Percentiles rank a stretch among this genome's conserved stretches.
Conservation (phyloP, 106 monocot species). For the Phalaenopsis equestris region DNA sequence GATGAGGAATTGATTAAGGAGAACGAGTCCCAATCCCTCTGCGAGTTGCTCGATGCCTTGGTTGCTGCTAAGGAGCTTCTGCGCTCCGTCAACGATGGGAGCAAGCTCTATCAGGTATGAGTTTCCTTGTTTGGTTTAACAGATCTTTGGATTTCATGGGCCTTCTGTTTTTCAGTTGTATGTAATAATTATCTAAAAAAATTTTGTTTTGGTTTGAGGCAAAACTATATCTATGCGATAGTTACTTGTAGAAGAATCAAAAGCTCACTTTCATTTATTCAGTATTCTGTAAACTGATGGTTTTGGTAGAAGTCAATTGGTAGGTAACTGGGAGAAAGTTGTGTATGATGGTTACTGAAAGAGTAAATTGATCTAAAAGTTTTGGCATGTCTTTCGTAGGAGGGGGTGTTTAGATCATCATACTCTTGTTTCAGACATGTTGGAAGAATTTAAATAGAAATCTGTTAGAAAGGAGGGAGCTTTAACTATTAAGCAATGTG, state of each 20-base stretch:
- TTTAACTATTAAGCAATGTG: neutral
- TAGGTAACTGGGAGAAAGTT: neutral
- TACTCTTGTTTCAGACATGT: neutral
- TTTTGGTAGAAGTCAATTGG: slow-evolving; percentile 3
- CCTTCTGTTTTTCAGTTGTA: neutral
- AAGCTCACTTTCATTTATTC: neutral
- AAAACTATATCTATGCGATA: neutral
- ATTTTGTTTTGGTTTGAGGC: neutral
- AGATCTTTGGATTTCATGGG: neutral
- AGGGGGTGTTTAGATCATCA: neutral
- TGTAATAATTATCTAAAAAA: neutral
- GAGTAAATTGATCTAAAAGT: neutral
- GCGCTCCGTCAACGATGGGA: slow-evolving; percentile 43
- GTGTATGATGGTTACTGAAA: neutral
- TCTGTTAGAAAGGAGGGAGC: neutral
- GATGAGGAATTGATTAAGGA: slow-evolving; percentile 11
- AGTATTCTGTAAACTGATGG: slow-evolving; percentile 3
- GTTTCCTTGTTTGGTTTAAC: neutral
- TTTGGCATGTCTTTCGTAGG: neutral
- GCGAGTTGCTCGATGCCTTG: slow-evolving; percentile 27
- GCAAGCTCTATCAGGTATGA: slow-evolving; percentile 82
- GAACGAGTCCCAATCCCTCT: slow-evolving; percentile 15
- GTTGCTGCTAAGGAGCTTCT: slow-evolving; percentile 48
- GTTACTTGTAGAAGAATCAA: neutral
- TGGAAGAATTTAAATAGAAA: neutral